These are phyloP conservation scores for Chlamydomonas eustigma DNA, from an alignment of 139 green algal species.

Conservation along the genomic window DNA sequence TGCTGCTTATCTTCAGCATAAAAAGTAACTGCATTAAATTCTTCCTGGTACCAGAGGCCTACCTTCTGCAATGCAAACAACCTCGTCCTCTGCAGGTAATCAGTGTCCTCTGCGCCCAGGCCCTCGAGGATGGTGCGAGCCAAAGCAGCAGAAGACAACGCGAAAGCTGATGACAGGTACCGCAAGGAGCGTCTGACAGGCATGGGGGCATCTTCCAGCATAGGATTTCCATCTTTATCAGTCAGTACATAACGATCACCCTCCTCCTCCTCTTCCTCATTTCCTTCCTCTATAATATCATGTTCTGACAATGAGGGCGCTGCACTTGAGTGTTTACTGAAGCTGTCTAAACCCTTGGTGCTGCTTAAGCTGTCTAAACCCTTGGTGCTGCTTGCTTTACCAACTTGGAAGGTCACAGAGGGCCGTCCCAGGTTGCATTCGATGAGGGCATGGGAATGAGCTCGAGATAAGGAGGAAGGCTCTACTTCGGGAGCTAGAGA, in stretches of 20 bases:
- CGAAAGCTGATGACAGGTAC: neutral
- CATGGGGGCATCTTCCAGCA: neutral
- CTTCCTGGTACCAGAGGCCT: too few species aligned
- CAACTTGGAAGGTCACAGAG: too few species aligned
- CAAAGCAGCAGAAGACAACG: conserved; percentile 15
- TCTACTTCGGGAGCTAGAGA: neutral
- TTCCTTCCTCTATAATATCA: neutral
- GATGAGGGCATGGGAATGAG: neutral
- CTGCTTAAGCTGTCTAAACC: too few species aligned
- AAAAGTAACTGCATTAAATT: too few species aligned
- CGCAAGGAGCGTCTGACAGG: neutral
- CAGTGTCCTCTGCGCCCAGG: conserved; percentile 14
- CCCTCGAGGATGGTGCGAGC: conserved; percentile 13
- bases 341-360: neutral
- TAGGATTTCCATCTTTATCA: neutral
- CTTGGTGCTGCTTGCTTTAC: too few species aligned
- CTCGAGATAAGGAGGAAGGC: neutral
- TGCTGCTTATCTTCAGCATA: too few species aligned
- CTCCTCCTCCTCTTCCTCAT: neutral
- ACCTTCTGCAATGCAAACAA: conserved; percentile 35
- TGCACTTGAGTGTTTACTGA: neutral
- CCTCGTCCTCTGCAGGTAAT: conserved; percentile 24
- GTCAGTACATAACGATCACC: neutral
- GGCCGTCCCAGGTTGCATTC: neutral
- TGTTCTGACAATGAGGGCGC: neutral